phyloP scores from a whole-genome alignment of 2,329 filamentous ascomycete species.

The Colletotrichum echinochloae region DNA sequence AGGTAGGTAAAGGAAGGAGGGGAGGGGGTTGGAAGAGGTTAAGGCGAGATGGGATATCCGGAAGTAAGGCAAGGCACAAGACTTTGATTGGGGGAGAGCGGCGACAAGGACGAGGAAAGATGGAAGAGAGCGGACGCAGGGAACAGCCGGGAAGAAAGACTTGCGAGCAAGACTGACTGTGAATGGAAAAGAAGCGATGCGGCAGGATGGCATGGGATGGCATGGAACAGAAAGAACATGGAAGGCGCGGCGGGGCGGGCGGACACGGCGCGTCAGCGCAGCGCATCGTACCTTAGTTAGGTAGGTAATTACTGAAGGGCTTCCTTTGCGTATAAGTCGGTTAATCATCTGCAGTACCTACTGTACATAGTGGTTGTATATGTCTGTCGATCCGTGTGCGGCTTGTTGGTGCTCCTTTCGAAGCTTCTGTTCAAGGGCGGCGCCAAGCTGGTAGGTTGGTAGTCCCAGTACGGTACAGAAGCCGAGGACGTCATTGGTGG shows the following conservation, averaged over 20 bases:
- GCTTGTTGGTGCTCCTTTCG: not conserved
- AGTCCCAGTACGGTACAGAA: not conserved
- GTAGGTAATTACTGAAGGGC: no score
- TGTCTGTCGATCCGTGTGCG: not conserved
- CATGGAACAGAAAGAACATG: slow-evolving; percentile 2
- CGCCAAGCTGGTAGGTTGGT: not conserved
- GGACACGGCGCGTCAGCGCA: not conserved
- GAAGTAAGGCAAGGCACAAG: slow-evolving; percentile 21
- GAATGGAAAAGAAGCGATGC: slow-evolving; percentile 10
- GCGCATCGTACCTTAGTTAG: no score
- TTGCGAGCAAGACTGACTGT: not conserved
- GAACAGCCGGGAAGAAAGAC: slow-evolving; percentile 8
- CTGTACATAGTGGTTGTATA: not conserved
- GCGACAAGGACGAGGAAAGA: not conserved
- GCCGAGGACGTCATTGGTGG: slow-evolving; percentile 36
- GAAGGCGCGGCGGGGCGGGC: slow-evolving; percentile 15
- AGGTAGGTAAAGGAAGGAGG: not conserved
- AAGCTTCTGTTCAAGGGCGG: not conserved
- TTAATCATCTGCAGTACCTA: no score
- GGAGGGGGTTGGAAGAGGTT: slow-evolving; percentile 3
- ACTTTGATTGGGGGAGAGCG: slow-evolving; percentile 12
- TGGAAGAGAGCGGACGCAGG: not conserved
- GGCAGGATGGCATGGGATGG: slow-evolving; percentile 1
- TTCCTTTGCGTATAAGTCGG: not conserved
- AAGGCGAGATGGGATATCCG: slow-evolving; percentile 6